Evolutionary conservation across 805 yeast species (phyloP), one percentile per base, ranked within the genome.

Genomic region (Candida golubevii): DNA sequence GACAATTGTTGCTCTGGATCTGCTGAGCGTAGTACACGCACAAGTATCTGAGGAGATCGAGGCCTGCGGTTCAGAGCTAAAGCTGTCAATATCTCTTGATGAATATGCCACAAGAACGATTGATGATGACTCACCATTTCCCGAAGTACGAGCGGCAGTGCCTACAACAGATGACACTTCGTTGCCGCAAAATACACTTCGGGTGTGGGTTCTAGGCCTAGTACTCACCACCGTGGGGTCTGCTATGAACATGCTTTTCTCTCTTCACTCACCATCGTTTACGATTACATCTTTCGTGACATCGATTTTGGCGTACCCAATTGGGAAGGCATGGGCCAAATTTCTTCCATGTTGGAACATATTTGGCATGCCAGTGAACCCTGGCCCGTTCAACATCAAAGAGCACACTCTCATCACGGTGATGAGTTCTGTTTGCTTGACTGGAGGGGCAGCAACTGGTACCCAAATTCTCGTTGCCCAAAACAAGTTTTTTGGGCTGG

Each of bases 231-330:
- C 59, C n/a, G 54, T 59, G n/a, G 56, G 58, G 31, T 54, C 61
- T 3, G 63, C 61, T 5, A 61, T 58, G 31, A 59, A 60, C 43
- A 55, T 55, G 46, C 55, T 60, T 39, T 60, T 60, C 35, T 51
- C 58, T 8, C 44, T 60, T 39, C 52, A 62, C 37, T 60, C 55
- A 37, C 65, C 65, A 6, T 47, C 60, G 8, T 48, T 60, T 43
- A 44, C 56, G 31, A 59, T 60, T 29, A 49, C 57, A 3, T 56
- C 52, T 30, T 51, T 59, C 23, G 65, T 60, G n/a, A 58, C 61
- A 10, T 59, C 57, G 35, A 49, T 59, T 27, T 40, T 60, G 26
- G 51, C 62, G 13, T 60, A 40, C 35, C 64, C 64, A 8, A 43
- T 58, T 12, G 65, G 63, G 1, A 47, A 45, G 26, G 41, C 42